Evolutionary conservation across 2,329 filamentous ascomycete genomes (phyloP), one percentile per base, ranked within the genome.

Genomic region (Pseudogymnoascus sp.): DNA sequence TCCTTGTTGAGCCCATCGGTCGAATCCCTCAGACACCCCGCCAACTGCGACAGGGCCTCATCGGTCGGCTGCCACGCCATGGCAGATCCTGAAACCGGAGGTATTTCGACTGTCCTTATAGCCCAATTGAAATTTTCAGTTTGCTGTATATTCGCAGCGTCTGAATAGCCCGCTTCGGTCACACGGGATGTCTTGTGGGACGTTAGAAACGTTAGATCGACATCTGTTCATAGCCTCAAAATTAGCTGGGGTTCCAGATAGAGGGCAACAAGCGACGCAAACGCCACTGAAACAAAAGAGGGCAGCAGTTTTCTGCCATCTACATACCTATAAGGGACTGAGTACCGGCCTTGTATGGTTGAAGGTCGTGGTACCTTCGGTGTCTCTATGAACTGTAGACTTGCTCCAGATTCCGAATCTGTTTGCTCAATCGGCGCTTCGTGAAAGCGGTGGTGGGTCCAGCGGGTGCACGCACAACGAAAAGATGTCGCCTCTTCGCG

Each of bases 1-100:
- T 77, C 80, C 73, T 86, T 86, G 76, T 96, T 85, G 73, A 89
- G 87, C 68, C 88, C 88, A 74, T 90, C 95, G 71, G 97, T 81
- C 48, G 94, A 97, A 79, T 97, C 92, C 78, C 87, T 90, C 72
- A 99, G 84, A 77, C 87, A 97, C 72, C 87, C 84, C 68, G 91
- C 88, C 67, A 99, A 85, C 82, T 97, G 92, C 81, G 83, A 84
- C 80, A 99, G 81, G 74, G 88, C 91, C 81, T 92, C 90, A 71
- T 88, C 85, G 72, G 89, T 82, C 65, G 94, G 94, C 79, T 96
- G 90, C 94, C 94, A 99, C 76, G 87, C 85, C 92, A 96, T 97
- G 74, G 60, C 67, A 40, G 61, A 55, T 55, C 29, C 48, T 55
- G 48, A 55, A 55, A 55, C 48, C 29, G 29, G 48, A 55, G 48